Evolutionary conservation across 345 rosid species (phyloP), one percentile per base, ranked within the genome.

Genomic region (Populus alba): DNA sequence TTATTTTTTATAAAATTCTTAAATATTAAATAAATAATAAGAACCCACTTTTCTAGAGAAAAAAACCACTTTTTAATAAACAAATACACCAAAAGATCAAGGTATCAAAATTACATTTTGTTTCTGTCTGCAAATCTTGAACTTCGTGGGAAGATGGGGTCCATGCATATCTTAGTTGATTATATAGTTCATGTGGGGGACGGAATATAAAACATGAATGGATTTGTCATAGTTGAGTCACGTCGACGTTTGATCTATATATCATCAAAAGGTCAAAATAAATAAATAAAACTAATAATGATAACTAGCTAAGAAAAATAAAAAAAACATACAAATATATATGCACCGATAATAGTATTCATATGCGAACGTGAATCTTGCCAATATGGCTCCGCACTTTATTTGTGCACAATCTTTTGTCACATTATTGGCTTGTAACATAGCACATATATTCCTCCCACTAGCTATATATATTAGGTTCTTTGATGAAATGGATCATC

Each of bases 211-310:
- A 76, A 59, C 39, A 78, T 68, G 45, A 55, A 29, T 49, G 70
- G 67, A 71, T 49, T 78, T 85, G 89, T 86, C 89, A 86, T 78
- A 82, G 88, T 83, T 78, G 87, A 76, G 88, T 88, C 91, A 86
- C 83, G 86, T 86, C 89, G 79, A 88, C 89, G 89, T 88, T 81
- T 68, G 69, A 83, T 81, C 38, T 66, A 53, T n/a, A n/a, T n/a
- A n/a, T 71, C 81, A 74, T 72, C 37, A 62, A 33, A 78, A 73
- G 45, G 22, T 57, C 5, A 13, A 10, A 79, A 27, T 27, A 27
- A 76, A 18, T 25, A 25, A 16, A 31, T 31, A 39, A 49, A 45
- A 17, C 33, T 4, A 33, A 33, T 33, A 33, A 33, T 33, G 4
- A 49, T 22, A 23, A 23, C 4, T 41, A 23, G 16, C 38, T 10